Percentiles rank a stretch among this genome's conserved stretches.
These are phyloP conservation scores for Aspergillus homomorphus DNA, from an alignment of 495 filamentous ascomycete genomes.

Conservation along the genomic window DNA sequence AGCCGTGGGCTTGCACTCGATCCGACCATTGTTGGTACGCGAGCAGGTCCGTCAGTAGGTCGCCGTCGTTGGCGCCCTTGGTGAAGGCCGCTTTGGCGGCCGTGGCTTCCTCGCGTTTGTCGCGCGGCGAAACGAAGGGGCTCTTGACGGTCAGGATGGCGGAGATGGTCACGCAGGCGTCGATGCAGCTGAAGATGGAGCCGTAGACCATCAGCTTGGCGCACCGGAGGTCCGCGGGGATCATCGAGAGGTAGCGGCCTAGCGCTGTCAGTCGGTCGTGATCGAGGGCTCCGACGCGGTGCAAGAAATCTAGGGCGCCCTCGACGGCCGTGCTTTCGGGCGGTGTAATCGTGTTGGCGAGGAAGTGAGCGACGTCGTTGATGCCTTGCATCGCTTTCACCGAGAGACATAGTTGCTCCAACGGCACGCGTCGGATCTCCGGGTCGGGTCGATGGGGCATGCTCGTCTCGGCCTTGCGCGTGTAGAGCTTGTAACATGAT, in stretches of 20 bases:
- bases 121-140: conserved; percentile 78
- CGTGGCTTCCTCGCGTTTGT: conserved; percentile 77
- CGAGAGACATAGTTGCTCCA: conserved; percentile 91
- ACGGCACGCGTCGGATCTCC: conserved; percentile 85
- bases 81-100: conserved; percentile 73
- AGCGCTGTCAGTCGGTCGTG: conserved; percentile 83
- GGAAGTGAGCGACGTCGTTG: conserved; percentile 70
- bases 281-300: conserved; percentile 83
- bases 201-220: conserved; percentile 96
- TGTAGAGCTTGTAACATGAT: conserved; percentile 94
- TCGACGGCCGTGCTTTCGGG: conserved; percentile 82
- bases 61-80: conserved; percentile 60
- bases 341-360: conserved; percentile 83
- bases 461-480: conserved; percentile 72
- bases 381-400: conserved; percentile 90
- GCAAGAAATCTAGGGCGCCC: conserved; percentile 72
- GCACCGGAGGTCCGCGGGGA: conserved; percentile 89
- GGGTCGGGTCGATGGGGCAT: conserved; percentile 92
- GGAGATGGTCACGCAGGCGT: conserved; percentile 84
- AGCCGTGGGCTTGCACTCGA: conserved; percentile 52
- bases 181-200: conserved; percentile 86
- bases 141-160: conserved; percentile 80
- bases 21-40: conserved; percentile 81
- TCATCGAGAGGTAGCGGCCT: conserved; percentile 86
- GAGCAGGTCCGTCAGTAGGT: conserved; percentile 78